Evolutionary conservation across 2,329 filamentous ascomycete species (phyloP).

Genomic region (Ophiostoma sp.): DNA sequence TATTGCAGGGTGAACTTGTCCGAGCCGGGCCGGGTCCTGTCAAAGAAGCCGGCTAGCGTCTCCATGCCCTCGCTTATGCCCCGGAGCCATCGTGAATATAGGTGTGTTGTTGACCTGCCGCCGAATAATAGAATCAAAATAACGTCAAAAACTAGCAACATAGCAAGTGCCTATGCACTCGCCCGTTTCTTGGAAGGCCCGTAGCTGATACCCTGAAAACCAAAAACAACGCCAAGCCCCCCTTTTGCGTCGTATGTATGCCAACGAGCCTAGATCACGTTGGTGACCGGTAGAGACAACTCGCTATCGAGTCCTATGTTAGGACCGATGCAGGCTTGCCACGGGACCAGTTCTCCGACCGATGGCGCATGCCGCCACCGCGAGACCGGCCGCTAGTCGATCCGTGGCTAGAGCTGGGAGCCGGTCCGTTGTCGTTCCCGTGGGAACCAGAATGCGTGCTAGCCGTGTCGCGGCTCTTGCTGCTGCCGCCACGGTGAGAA

Average conservation of each 20-base stretch:
- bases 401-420: slow-evolving; percentile 13
- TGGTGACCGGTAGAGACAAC: too few species aligned
- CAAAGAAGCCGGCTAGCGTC: too few species aligned
- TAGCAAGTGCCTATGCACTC: slow-evolving; percentile 1
- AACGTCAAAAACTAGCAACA: background rate
- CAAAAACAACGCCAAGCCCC: background rate
- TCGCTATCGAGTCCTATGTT: background rate
- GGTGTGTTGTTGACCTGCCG: background rate
- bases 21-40: too few species aligned
- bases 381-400: slow-evolving; percentile 21
- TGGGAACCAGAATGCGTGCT: slow-evolving; percentile 23
- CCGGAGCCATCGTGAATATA: background rate
- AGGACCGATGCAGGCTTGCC: slow-evolving; percentile 7
- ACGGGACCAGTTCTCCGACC: slow-evolving; percentile 21
- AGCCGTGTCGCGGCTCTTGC: slow-evolving; percentile 21
- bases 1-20: background rate
- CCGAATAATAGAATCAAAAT: slow-evolving; percentile 1
- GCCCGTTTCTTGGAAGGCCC: background rate
- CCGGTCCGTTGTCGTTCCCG: slow-evolving; percentile 19
- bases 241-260: background rate
- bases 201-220: background rate
- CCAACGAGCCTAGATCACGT: too few species aligned
- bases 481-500: slow-evolving; percentile 6
- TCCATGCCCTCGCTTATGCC: background rate
- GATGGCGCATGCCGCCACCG: slow-evolving; percentile 6